These are phyloP conservation scores for Rhypophila decipiens DNA, from an alignment of 495 filamentous ascomycete species.

Conservation along the genomic window DNA sequence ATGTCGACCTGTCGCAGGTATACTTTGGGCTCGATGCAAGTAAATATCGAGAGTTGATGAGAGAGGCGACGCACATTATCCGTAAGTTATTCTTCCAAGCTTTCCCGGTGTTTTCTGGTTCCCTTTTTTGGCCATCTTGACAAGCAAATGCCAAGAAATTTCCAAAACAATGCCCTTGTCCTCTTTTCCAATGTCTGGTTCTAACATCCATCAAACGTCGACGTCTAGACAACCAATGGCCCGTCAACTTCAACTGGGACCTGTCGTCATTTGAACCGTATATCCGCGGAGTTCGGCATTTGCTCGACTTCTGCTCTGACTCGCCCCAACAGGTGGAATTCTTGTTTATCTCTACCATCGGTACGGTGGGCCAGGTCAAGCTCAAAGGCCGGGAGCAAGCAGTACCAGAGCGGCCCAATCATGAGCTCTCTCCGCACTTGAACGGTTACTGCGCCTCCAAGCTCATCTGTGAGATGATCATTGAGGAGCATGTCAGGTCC, in stretches of 20 bases:
- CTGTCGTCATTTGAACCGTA: background rate
- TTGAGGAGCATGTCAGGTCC: background rate
- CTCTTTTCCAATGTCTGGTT: too few relatives aligned
- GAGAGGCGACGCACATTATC: background rate
- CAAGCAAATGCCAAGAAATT: too few relatives aligned
- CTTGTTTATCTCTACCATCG: background rate
- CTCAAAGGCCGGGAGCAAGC: background rate
- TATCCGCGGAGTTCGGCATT: background rate
- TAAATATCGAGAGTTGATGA: background rate
- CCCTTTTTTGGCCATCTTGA: background rate
- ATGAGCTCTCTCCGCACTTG: background rate
- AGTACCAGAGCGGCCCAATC: background rate
- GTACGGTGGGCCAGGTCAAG: background rate
- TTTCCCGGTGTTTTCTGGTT: background rate
- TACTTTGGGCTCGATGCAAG: background rate
- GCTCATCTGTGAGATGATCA: background rate
- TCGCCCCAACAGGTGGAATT: background rate
- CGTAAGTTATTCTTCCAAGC: background rate
- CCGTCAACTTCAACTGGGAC: background rate
- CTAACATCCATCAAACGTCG: too few relatives aligned
- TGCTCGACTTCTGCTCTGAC: background rate
- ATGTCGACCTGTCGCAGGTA: background rate
- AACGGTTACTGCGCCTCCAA: background rate
- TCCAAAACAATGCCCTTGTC: too few relatives aligned
- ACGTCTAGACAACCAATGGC: background rate